These are phyloP conservation scores for Trypanosoma caninum DNA, from an alignment of 208 protist species.

Conservation along the genomic window DNA sequence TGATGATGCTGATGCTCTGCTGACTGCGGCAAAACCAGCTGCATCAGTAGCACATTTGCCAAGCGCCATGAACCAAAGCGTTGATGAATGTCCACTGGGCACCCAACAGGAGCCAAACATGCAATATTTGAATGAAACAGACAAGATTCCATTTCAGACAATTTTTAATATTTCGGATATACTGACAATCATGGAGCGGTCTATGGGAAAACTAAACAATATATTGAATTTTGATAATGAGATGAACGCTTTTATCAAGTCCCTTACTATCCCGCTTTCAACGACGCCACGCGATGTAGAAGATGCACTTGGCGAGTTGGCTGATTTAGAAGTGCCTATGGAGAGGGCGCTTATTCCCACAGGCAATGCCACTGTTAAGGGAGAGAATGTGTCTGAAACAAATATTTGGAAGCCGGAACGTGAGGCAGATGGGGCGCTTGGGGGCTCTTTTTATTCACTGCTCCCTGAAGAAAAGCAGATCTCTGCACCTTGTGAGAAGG, in stretches of 20 bases:
- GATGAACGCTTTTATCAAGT: conserved; percentile 81
- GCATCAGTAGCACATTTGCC: too few relatives aligned
- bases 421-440: conserved; percentile 1
- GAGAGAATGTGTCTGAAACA: background rate
- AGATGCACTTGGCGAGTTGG: conserved; percentile 6
- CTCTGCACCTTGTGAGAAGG: conserved; percentile 25
- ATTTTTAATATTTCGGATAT: conserved; percentile 52
- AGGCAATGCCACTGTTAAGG: conserved; percentile 20
- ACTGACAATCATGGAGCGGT: conserved; percentile 34
- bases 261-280: conserved; percentile 77
- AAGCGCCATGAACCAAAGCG: conserved; percentile 21
- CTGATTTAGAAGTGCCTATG: conserved; percentile 7
- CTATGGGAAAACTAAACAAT: conserved; percentile 59
- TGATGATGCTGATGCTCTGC: background rate
- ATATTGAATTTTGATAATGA: conserved; percentile 79
- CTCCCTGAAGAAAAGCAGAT: background rate
- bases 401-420: background rate
- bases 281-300: conserved; percentile 58
- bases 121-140: conserved; percentile 12
- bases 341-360: conserved; percentile 63
- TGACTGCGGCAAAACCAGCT: background rate
- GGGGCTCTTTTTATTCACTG: too few relatives aligned
- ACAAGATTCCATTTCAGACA: conserved; percentile 53
- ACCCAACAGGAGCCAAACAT: background rate
- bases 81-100: background rate